Percentiles rank a stretch among this genome's conserved stretches.
Conservation (phyloP, 2,329 filamentous ascomycete species). For the Triangularia verruculosa region DNA sequence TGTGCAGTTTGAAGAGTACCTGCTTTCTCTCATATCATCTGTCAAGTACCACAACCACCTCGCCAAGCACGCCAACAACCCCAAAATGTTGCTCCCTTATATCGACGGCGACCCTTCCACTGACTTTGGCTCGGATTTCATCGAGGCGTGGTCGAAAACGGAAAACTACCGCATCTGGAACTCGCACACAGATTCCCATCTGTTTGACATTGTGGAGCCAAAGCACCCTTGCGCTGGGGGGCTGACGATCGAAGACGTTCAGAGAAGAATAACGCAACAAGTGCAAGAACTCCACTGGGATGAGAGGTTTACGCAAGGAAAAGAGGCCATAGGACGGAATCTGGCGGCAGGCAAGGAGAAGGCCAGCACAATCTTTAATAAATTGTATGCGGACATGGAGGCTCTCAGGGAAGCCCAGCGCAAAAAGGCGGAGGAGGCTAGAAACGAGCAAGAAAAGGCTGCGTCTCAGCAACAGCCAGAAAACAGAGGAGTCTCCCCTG, state of each 20-base stretch:
- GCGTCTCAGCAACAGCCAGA: slow-evolving; percentile 9
- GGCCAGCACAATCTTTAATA: slow-evolving; percentile 82
- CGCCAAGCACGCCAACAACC: slow-evolving; percentile 49
- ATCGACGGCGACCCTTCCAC: slow-evolving; percentile 78
- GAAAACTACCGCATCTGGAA: slow-evolving; percentile 92
- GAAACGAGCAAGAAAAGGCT: slow-evolving; percentile 26
- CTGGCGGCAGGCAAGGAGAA: slow-evolving; percentile 85
- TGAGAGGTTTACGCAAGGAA: slow-evolving; percentile 78
- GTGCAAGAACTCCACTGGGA: slow-evolving; percentile 92
- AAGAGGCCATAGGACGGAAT: slow-evolving; percentile 83
- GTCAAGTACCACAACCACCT: slow-evolving; percentile 84
- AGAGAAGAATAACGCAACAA: slow-evolving; percentile 83
- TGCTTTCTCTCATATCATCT: slow-evolving; percentile 81
- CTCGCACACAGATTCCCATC: slow-evolving; percentile 72
- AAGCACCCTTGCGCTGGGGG: slow-evolving; percentile 91
- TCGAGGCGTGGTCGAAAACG: slow-evolving; percentile 82
- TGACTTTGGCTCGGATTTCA: slow-evolving; percentile 82
- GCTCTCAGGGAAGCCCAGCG: slow-evolving; percentile 70
- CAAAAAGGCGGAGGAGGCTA: slow-evolving; percentile 57
- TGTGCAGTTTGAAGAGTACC: slow-evolving; percentile 94
- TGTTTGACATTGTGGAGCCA: slow-evolving; percentile 93
- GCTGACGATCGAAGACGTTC: slow-evolving; percentile 89
- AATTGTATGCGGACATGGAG: slow-evolving; percentile 88
- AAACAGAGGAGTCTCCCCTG: background rate
- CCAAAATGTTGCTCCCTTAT: slow-evolving; percentile 60